A percentile compares a stretch with the other conserved stretches of the same genome.
These are phyloP conservation scores for Begonia masoniana DNA, from an alignment of 306 rosid species.

Conservation along the genomic window DNA sequence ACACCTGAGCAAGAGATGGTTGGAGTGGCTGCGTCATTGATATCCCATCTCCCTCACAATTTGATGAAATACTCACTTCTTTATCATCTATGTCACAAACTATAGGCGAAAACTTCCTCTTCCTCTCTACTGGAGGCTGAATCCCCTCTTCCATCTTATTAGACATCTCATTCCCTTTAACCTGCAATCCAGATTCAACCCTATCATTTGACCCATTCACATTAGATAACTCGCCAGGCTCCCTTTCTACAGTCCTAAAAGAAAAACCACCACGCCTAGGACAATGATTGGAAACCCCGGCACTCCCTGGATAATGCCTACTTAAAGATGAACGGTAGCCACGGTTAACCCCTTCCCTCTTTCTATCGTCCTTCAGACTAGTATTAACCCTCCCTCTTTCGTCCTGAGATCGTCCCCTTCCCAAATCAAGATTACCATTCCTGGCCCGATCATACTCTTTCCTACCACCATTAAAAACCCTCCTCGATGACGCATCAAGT, in stretches of 20 bases:
- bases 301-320: slow-evolving; percentile 59
- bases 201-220: slow-evolving; percentile 93
- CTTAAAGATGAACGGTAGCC: slow-evolving; percentile 39
- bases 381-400: slow-evolving; percentile 47
- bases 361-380: slow-evolving; percentile 49
- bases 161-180: slow-evolving; percentile 21
- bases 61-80: slow-evolving; percentile 24
- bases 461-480: slow-evolving; percentile 25
- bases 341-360: slow-evolving; percentile 46
- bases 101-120: slow-evolving; percentile 81
- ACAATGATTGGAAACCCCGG: slow-evolving; percentile 25
- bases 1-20: slow-evolving; percentile 34
- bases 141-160: slow-evolving; percentile 35
- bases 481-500: slow-evolving; percentile 34
- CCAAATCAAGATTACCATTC: slow-evolving; percentile 31
- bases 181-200: slow-evolving; percentile 37
- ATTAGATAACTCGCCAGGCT: slow-evolving; percentile 95
- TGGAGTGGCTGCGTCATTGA: slow-evolving; percentile 36
- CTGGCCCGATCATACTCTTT: slow-evolving; percentile 58
- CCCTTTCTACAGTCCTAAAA: slow-evolving; percentile 45
- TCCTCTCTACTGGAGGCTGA: slow-evolving; percentile 35
- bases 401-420: slow-evolving; percentile 36
- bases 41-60: slow-evolving; percentile 24
- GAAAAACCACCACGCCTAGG: slow-evolving; percentile 43
- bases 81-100: slow-evolving; percentile 93